A percentile compares a stretch with the other conserved stretches of the same genome.
Evolutionary conservation across 2,329 filamentous ascomycete species (phyloP).

Genomic region (Calycina herbarum): DNA sequence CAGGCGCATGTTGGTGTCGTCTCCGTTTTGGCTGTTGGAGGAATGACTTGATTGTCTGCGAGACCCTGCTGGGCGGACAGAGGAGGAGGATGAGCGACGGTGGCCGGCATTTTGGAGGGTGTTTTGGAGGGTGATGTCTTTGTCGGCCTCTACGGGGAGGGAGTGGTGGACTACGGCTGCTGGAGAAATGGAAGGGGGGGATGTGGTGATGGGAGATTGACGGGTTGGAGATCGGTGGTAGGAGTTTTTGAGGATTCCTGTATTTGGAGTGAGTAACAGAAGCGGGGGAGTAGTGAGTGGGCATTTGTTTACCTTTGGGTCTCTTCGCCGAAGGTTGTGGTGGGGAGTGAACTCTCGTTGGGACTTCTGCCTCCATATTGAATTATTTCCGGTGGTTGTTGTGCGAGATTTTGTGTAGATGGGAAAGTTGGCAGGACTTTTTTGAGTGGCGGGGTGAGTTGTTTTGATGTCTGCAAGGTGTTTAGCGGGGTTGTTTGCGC

Average conservation of each 20-base stretch:
- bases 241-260: slow-evolving; percentile 96
- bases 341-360: slow-evolving; percentile 33
- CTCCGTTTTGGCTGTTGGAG: slow-evolving; percentile 24
- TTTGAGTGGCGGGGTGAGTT: background rate
- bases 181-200: slow-evolving; percentile 42
- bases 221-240: slow-evolving; percentile 59
- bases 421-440: slow-evolving; percentile 1
- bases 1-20: slow-evolving; percentile 67
- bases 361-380: slow-evolving; percentile 32
- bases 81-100: slow-evolving; percentile 79
- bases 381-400: background rate
- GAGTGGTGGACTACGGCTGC: slow-evolving; percentile 35
- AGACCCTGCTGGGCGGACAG: slow-evolving; percentile 47
- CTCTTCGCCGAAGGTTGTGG: slow-evolving; percentile 38
- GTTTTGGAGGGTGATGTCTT: slow-evolving; percentile 91
- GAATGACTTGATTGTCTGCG: slow-evolving; percentile 44
- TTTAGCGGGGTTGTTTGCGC: slow-evolving; percentile 1
- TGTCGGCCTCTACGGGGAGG: slow-evolving; percentile 57
- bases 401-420: background rate
- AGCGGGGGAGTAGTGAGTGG: background rate
- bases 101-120: slow-evolving; percentile 92
- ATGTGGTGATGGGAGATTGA: slow-evolving; percentile 43
- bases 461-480: background rate
- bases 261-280: background rate
- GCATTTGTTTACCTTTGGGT: slow-evolving; percentile 38